Percentiles rank a stretch among this genome's conserved stretches.
Evolutionary conservation across 129 eudicot genomes (phyloP).

Genomic region (Mikania micrantha): DNA sequence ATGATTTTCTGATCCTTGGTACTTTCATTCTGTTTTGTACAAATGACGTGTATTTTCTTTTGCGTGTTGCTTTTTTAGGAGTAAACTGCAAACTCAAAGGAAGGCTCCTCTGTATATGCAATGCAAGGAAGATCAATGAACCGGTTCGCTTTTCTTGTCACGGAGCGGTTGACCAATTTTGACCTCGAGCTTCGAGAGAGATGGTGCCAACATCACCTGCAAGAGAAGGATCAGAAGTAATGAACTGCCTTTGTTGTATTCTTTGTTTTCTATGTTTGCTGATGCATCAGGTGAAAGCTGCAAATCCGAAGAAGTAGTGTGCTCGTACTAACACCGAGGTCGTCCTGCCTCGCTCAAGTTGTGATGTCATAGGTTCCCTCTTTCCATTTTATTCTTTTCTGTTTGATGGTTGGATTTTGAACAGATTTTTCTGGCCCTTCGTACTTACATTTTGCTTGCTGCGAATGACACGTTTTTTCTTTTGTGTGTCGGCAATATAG

Average conservation of each 20-base stretch:
- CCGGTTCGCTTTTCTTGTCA: too few species aligned
- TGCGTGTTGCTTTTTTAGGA: constrained; percentile 7
- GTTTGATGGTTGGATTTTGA: too few species aligned
- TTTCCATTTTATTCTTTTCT: constrained; percentile 1
- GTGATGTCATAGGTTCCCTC: constrained; percentile 62
- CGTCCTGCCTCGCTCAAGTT: constrained; percentile 65
- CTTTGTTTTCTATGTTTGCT: background rate
- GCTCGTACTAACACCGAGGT: constrained; percentile 85
- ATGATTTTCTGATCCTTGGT: background rate
- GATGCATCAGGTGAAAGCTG: constrained; percentile 70
- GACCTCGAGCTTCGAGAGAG: too few species aligned
- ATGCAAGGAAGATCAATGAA: too few species aligned
- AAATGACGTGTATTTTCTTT: background rate
- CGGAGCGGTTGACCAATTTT: too few species aligned
- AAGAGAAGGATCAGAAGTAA: background rate
- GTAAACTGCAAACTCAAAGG: constrained; percentile 89
- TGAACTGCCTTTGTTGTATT: background rate
- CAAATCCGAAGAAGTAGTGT: constrained; percentile 86
- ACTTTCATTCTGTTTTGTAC: constrained; percentile 7
- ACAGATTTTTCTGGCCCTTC: too few species aligned
- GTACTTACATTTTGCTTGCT: too few species aligned
- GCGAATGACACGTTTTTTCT: too few species aligned
- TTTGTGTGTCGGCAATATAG: too few species aligned
- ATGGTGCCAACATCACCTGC: too few species aligned
- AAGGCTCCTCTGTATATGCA: constrained; percentile 85